Base-by-base conservation (phyloP, 2,329 filamentous ascomycete genomes). In the Hymenotorrendiella dingleyae region DNA sequence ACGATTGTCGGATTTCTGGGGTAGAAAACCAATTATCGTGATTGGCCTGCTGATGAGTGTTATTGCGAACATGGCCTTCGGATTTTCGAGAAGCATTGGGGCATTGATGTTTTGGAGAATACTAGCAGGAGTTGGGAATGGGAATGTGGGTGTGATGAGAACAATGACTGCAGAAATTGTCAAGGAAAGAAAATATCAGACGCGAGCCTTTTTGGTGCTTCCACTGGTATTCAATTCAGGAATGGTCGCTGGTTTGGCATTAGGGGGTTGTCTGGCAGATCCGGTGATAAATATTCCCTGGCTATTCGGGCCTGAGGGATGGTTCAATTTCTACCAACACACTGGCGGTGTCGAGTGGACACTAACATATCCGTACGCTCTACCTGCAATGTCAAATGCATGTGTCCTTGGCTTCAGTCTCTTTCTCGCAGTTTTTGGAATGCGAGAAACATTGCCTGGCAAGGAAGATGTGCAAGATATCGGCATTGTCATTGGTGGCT, bases 1-100 rank as follows among this genome's bases (percentile, higher is more conserved):
- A 0, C 72, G 83, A 0, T 65, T 89, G 3, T 79, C 83, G 6
- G 75, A 80, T 56, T 69, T 67, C 42, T 73, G 76, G 44, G 89
- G 88, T 1, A 74, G 88, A 36, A 94, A 94, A 64, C 75, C 73
- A 12, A 85, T 93, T 11, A 69, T 95, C 14, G 65, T 94, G 40
- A 78, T 94, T 40, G 88, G 89, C 0, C 65, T 94, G 21, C 56
- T 79, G 2, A 74, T 82, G 14, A 52, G 50, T 17, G 66, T 76
- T 2, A 42, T 80, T 12, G 70, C 76, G 0, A 81, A 76, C 0
- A 68, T 73, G 0, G 63, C 86, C 1, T 93, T 91, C 52, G 85
- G 86, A 19, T 64, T 87, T 52, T 78, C 82, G n/a, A 71, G 64
- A 33, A 73, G 70, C 1, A 82, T 86, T 52, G 64, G 61, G 2